Conservation (phyloP, 78 protist species). For the Cavenderia fasciculata region DNA sequence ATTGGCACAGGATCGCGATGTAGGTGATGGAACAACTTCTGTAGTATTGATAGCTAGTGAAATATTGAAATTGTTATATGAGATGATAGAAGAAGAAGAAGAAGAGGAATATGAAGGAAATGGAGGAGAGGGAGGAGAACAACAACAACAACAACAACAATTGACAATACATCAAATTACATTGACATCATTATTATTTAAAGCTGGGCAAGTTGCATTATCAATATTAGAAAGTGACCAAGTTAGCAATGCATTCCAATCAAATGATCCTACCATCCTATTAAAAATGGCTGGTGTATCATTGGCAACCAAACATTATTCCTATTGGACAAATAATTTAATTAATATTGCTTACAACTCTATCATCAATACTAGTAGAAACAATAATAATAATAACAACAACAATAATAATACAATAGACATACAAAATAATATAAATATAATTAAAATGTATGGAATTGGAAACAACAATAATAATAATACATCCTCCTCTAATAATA, state of each 20-base stretch:
- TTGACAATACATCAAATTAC: constrained; percentile 35
- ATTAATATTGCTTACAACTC: constrained; percentile 9
- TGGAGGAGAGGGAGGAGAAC: not conserved
- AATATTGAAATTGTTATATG: constrained; percentile 79
- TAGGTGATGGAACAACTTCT: constrained; percentile 99
- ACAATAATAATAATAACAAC: not conserved
- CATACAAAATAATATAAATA: constrained; percentile 11
- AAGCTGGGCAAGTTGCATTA: not conserved
- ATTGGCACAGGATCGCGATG: constrained; percentile 97
- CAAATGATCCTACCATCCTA: not conserved
- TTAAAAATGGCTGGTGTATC: constrained; percentile 71
- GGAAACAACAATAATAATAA: not conserved
- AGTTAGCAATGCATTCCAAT: constrained; percentile 2
- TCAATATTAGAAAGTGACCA: constrained; percentile 5
- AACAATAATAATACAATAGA: not conserved
- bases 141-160: not conserved
- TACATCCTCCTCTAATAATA: not conserved
- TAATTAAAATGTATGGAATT: constrained; percentile 11
- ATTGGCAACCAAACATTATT: constrained; percentile 66
- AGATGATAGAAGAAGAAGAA: not conserved
- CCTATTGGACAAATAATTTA: constrained; percentile 53
- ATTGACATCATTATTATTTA: constrained; percentile 1
- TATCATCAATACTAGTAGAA: not conserved
- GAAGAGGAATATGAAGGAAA: not conserved
- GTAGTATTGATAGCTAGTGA: constrained; percentile 98